Conservation (phyloP, 129 eudicot genomes). For the Pittosporum tobira region DNA sequence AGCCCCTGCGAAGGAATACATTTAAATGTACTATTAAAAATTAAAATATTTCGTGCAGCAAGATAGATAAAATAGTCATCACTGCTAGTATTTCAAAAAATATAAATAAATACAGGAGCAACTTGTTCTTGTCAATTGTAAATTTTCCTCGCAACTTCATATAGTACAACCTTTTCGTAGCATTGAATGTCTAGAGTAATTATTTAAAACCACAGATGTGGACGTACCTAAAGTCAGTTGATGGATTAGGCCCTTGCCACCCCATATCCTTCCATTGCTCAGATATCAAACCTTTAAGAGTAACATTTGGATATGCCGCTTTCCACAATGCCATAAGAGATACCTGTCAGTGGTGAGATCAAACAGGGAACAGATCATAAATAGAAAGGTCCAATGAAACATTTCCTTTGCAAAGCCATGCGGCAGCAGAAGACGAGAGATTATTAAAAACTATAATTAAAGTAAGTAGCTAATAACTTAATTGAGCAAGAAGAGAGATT, state of each 20-base stretch:
- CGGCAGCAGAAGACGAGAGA: not conserved
- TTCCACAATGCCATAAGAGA: conserved; percentile 62
- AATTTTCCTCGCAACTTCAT: not conserved
- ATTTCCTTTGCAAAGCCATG: not conserved
- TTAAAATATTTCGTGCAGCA: not conserved
- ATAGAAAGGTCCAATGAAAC: not conserved
- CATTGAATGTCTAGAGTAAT: too few relatives aligned
- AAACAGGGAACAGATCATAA: conserved; percentile 8
- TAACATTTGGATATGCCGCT: conserved; percentile 46
- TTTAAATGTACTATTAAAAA: not conserved
- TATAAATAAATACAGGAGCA: too few relatives aligned
- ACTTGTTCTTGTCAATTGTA: not conserved
- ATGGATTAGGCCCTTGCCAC: conserved; percentile 85
- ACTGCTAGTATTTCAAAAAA: not conserved
- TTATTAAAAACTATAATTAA: not conserved
- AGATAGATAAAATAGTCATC: not conserved
- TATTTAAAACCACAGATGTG: conserved; percentile 5
- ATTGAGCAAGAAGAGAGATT: conserved; percentile 1
- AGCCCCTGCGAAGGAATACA: conserved; percentile 35
- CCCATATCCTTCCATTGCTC: conserved; percentile 97
- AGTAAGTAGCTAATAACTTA: not conserved
- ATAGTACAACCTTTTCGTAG: too few relatives aligned
- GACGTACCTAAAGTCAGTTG: conserved; percentile 68
- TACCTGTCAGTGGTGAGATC: conserved; percentile 39
- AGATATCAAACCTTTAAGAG: conserved; percentile 57